Base-by-base conservation (phyloP, 352 stramenopile species). In the Pythium grandisporangium region DNA sequence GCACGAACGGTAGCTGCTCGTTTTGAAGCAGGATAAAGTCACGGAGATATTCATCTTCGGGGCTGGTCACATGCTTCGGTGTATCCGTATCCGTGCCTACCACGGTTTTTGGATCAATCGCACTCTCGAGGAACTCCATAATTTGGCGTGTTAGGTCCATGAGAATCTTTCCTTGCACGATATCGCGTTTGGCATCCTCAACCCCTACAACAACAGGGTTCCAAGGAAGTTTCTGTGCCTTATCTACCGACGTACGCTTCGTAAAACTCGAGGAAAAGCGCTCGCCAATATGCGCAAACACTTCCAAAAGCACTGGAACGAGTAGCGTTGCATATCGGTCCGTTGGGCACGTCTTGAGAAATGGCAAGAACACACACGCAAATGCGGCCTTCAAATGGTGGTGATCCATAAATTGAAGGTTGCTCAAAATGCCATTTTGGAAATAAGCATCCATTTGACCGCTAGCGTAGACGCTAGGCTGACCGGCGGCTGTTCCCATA, bases 71-170 rank as follows among this genome's bases (percentile, higher is more conserved):
- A 35, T 90, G 76, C 43, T 90, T 90, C 0, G 73, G 76, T 26
- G 67, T 82, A 45, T 85, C 72, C 2, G 76, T 84, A 30, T 85
- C 76, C 0, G 51, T 61, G 2, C 67, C 73, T 1, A 90, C 69
- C 10, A 90, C 73, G 1, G 71, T 84, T 48, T 87, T 90, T 2
- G 71, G 61, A 37, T 90, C 73, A 34, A 90, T 68, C 0, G 71
- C 62, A 17, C 61, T 70, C 46, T 90, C 76, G 24, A 87, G 49
- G 44, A 90, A 80, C 35, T 90, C 76, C 33, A 83, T 62, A 16
- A 83, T 36, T 49, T 90, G 62, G 10, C 76, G 68, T 2, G 62
- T 66, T 22, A 90, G 50, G 17, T 90, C 72, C 58, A 84, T 64
- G 4, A 85, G 51, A 55, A 90, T 82, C 37, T 86, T 86, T 20